A percentile compares a stretch with the other conserved stretches of the same genome.
phyloP scores from a whole-genome alignment of 148 eudicot species.

The Cornus kousa region DNA sequence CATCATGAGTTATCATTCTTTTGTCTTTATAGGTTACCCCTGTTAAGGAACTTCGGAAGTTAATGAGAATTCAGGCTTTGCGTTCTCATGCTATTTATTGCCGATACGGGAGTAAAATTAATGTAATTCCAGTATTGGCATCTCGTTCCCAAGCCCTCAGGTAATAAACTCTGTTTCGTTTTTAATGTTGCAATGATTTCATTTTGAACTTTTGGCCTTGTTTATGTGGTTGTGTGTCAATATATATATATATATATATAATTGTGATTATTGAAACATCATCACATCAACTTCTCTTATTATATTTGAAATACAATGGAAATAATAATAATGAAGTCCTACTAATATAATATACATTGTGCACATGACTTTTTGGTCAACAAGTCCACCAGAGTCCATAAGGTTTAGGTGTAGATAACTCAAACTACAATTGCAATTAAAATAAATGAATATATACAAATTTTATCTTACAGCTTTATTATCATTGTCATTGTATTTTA shows the following conservation, averaged over 20 bases:
- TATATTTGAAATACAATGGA: too few species aligned
- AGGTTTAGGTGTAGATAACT: too few species aligned
- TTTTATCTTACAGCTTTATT: too few species aligned
- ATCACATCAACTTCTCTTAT: too few species aligned
- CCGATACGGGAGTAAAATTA: constrained; percentile 70
- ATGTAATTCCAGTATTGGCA: constrained; percentile 91
- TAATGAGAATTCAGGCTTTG: constrained; percentile 88
- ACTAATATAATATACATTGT: too few species aligned
- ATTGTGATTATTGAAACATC: not conserved
- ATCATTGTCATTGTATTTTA: too few species aligned
- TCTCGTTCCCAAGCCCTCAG: constrained; percentile 98
- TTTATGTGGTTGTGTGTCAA: not conserved
- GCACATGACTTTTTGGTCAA: too few species aligned
- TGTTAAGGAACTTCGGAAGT: constrained; percentile 65
- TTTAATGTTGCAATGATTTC: constrained; percentile 10
- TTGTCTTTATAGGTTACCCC: constrained; percentile 68
- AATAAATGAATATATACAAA: too few species aligned
- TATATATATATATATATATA: too few species aligned
- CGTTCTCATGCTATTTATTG: constrained; percentile 85
- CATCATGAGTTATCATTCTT: not conserved
- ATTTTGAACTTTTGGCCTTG: not conserved
- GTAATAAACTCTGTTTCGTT: constrained; percentile 27
- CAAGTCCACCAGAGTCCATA: too few species aligned
- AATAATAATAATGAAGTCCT: too few species aligned
- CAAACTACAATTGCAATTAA: too few species aligned